Evolutionary conservation across 352 stramenopile genomes (phyloP), one percentile per base, ranked within the genome.

Genomic region (Phytophthora agathidicida): DNA sequence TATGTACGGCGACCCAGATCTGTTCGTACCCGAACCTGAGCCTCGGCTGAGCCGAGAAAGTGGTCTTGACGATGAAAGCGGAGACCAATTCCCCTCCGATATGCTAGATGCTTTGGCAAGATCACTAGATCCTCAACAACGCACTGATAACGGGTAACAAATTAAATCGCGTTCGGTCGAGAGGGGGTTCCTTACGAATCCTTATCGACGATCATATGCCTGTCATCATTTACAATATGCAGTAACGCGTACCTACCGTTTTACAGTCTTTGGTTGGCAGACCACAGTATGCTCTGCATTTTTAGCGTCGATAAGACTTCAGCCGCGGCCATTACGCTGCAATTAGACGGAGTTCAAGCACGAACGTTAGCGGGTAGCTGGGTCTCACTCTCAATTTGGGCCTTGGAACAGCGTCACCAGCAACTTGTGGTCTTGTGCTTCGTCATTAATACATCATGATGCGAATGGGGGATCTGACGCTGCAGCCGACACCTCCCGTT

Each of bases 401-500:
- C 39, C 13, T 20, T 31, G 23, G 31, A n/a, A 39, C 33, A 26
- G 31, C 35, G 27, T 20, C 26, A 7, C 14, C 39, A 45, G 7
- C 11, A 31, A 10, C 7, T 45, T 32, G 1, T 44, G 37, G 20
- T 6, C 11, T 39, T 19, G 24, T 22, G 10, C 5, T 36, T 35
- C 8, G 13, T 23, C 32, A 55, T 51, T 23, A 22, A 32, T n/a
- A 33, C 13, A 46, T 5, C 16, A 67, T 60, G 33, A 68, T 72
- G 63, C 45, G 31, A 54, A 67, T 50, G 35, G 48, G 30, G 26
- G 51, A 65, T 33, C 19, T 55, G 6, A 48, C 55, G 2, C 26
- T 80, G 36, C 65, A 68, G 9, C 81, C 80, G 9, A 70, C 80
- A 35, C 57, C 80, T 10, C 82, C 81, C 0, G 45, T 77, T 24